A percentile compares a stretch with the other conserved stretches of the same genome.
Evolutionary conservation across 108 stramenopile species (phyloP).

Genomic region (Asterionellopsis glacialis): DNA sequence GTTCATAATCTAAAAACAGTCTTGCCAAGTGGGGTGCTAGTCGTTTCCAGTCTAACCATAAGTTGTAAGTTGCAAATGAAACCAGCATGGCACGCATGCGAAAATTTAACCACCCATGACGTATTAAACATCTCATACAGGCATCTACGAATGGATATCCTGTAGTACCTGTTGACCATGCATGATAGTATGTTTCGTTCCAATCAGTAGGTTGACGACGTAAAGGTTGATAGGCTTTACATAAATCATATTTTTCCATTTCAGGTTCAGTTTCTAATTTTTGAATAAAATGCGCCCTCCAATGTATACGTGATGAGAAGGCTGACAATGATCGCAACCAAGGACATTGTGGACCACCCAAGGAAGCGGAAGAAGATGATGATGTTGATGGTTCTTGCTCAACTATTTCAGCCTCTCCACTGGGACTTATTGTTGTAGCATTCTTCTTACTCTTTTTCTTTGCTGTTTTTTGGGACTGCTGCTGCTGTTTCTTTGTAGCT

Average conservation of each 20-base stretch:
- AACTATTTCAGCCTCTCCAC: no score
- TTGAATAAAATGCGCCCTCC: slow-evolving; percentile 70
- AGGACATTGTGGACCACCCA: slow-evolving; percentile 9
- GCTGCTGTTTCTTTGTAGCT: no score
- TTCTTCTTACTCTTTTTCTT: slow-evolving; percentile 24
- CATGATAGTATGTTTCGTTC: slow-evolving; percentile 44
- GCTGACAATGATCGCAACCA: slow-evolving; percentile 60
- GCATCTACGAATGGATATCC: slow-evolving; percentile 98
- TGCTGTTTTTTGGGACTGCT: neutral
- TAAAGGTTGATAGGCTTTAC: slow-evolving; percentile 48
- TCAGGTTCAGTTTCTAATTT: slow-evolving; percentile 61
- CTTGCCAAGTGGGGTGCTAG: slow-evolving; percentile 57
- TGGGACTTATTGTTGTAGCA: neutral
- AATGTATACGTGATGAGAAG: slow-evolving; percentile 64
- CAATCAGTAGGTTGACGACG: slow-evolving; percentile 58
- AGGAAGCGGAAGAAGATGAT: neutral
- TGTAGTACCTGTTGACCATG: slow-evolving; percentile 91
- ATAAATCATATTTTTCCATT: slow-evolving; percentile 46
- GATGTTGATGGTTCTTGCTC: no score
- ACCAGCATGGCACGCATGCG: slow-evolving; percentile 76
- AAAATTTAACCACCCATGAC: slow-evolving; percentile 70
- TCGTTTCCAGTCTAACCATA: slow-evolving; percentile 73
- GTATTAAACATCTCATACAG: slow-evolving; percentile 75
- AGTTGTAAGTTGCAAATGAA: slow-evolving; percentile 67
- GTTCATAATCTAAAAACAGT: slow-evolving; percentile 63